A percentile compares a stretch with the other conserved stretches of the same genome.
phyloP scores from a whole-genome alignment of 1,139 yeast species.

The Hyphopichia fennica region DNA sequence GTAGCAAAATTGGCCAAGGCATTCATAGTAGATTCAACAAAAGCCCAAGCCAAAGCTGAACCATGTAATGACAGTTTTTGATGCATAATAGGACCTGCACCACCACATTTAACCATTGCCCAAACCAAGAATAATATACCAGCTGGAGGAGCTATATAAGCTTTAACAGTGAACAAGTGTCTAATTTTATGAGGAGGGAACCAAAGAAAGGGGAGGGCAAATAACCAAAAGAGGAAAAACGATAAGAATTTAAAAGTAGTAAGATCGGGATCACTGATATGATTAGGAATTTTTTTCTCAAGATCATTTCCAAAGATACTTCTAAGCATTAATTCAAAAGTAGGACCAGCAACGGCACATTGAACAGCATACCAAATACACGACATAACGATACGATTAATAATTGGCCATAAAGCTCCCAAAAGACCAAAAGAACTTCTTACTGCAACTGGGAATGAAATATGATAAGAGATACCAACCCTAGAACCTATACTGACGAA shows the following conservation, averaged over 20 bases:
- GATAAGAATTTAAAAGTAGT: conserved; percentile 70
- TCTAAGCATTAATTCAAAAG: conserved; percentile 70
- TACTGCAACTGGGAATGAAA: conserved; percentile 75
- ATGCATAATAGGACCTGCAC: conserved; percentile 67
- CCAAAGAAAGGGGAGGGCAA: conserved; percentile 75
- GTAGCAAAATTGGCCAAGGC: conserved; percentile 86
- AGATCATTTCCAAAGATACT: conserved; percentile 67
- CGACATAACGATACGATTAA: conserved; percentile 81
- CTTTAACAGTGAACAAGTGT: conserved; percentile 78
- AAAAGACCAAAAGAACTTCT: conserved; percentile 76
- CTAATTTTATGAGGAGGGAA: conserved; percentile 80
- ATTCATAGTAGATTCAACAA: conserved; percentile 75
- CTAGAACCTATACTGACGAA: conserved; percentile 67
- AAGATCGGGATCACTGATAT: conserved; percentile 47
- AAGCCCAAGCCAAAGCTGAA: conserved; percentile 75
- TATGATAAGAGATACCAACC: conserved; percentile 71
- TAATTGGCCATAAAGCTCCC: conserved; percentile 78
- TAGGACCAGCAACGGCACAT: conserved; percentile 79
- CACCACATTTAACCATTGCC: conserved; percentile 75
- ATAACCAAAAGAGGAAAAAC: conserved; percentile 78
- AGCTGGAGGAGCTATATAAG: conserved; percentile 74
- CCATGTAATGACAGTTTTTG: conserved; percentile 53
- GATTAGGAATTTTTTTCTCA: conserved; percentile 41
- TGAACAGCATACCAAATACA: conserved; percentile 86
- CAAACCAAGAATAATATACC: conserved; percentile 78